Evolutionary conservation across 75 land plant genomes (phyloP).

Genomic region (Sequoiadendron giganteum): DNA sequence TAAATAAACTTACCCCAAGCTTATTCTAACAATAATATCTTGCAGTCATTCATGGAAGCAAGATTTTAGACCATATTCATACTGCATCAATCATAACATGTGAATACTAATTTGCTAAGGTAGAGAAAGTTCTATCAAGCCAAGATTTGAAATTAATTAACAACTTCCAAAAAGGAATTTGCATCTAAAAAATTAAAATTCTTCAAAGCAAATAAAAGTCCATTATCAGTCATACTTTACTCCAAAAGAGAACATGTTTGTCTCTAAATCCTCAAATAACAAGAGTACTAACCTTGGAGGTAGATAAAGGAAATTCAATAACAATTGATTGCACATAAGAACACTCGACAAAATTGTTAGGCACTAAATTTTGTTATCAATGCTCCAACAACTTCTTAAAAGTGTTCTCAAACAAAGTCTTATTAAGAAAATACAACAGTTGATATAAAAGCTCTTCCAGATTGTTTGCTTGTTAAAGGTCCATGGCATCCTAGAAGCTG

Average conservation of each 20-base stretch:
- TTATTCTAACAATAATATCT: too few species aligned
- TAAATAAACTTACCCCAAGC: too few species aligned
- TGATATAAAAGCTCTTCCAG: conserved; percentile 36
- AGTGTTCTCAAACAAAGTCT: not conserved
- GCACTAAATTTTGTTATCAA: not conserved
- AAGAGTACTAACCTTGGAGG: conserved; percentile 70
- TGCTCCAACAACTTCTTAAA: not conserved
- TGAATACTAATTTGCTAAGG: too few species aligned
- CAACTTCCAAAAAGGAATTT: not conserved
- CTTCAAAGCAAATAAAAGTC: not conserved
- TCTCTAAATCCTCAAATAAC: not conserved
- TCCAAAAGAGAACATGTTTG: not conserved
- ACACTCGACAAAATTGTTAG: conserved; percentile 41
- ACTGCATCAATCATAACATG: too few species aligned
- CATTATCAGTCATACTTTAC: not conserved
- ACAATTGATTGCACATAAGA: conserved; percentile 79
- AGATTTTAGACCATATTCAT: too few species aligned
- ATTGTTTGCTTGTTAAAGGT: conserved; percentile 21
- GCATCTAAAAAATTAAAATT: not conserved
- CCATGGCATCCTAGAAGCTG: conserved; percentile 64
- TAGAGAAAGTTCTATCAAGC: too few species aligned
- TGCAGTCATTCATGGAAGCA: too few species aligned
- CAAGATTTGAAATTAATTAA: too few species aligned
- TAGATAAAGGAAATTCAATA: conserved; percentile 88
- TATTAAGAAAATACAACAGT: conserved; percentile 13